A percentile compares a stretch with the other conserved stretches of the same genome.
Evolutionary conservation across 2,329 filamentous ascomycete genomes (phyloP).

Genomic region (Pestalotiopsis sp.): DNA sequence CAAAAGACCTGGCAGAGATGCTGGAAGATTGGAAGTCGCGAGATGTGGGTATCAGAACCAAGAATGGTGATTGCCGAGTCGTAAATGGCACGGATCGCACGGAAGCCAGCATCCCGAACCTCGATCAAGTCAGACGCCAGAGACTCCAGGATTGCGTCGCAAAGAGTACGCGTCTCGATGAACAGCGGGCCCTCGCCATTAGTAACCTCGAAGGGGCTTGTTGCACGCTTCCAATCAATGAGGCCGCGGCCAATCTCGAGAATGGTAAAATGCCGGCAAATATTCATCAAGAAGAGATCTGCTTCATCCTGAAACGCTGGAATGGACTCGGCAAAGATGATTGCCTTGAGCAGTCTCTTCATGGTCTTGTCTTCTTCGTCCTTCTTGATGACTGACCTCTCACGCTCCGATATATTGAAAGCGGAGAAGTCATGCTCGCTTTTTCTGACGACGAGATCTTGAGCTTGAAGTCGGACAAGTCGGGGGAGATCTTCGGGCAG

Average conservation of each 20-base stretch:
- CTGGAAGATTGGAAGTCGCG: conserved; percentile 81
- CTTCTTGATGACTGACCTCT: conserved; percentile 86
- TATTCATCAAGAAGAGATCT: conserved; percentile 72
- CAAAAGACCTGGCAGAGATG: conserved; percentile 84
- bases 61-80: conserved; percentile 79
- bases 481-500: conserved; percentile 88
- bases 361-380: conserved; percentile 79
- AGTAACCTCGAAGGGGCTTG: conserved; percentile 80
- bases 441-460: conserved; percentile 78
- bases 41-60: conserved; percentile 71
- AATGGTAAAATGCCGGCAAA: conserved; percentile 89
- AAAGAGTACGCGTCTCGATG: conserved; percentile 84
- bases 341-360: conserved; percentile 86
- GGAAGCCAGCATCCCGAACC: conserved; percentile 82
- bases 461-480: conserved; percentile 83
- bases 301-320: conserved; percentile 80
- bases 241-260: conserved; percentile 88
- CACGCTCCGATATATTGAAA: conserved; percentile 76
- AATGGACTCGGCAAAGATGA: conserved; percentile 83
- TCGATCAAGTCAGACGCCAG: conserved; percentile 81
- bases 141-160: conserved; percentile 88
- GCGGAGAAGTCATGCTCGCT: conserved; percentile 70
- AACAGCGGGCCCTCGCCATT: conserved; percentile 86
- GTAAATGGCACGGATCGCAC: conserved; percentile 77
- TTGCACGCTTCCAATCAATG: conserved; percentile 75